These are phyloP conservation scores for Medicago ruthenica DNA, from an alignment of 306 rosid species.

Conservation along the genomic window DNA sequence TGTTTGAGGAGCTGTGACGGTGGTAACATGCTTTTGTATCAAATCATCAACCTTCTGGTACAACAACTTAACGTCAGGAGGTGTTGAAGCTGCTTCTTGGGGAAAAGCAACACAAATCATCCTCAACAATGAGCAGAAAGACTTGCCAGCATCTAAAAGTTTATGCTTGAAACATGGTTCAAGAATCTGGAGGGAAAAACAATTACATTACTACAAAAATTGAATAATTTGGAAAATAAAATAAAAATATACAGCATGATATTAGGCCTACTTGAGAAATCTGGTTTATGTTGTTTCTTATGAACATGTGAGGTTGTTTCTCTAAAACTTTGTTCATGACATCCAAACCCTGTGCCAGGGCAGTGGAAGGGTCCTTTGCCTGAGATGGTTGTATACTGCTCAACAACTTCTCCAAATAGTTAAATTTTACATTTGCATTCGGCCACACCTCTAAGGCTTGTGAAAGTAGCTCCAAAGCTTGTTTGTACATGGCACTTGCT, in stretches of 20 bases:
- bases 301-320: slow-evolving; percentile 97
- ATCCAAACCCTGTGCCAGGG: slow-evolving; percentile 98
- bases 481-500: slow-evolving; percentile 92
- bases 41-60: slow-evolving; percentile 94
- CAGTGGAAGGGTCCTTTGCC: slow-evolving; percentile 96
- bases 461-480: slow-evolving; percentile 93
- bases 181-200: slow-evolving; percentile 72
- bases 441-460: slow-evolving; percentile 99
- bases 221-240: slow-evolving; percentile 26
- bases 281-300: slow-evolving; percentile 89
- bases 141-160: slow-evolving; percentile 91
- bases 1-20: slow-evolving; percentile 75
- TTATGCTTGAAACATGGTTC: slow-evolving; percentile 98
- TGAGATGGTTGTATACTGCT: slow-evolving; percentile 98
- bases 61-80: slow-evolving; percentile 75
- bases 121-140: slow-evolving; percentile 92
- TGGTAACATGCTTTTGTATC: slow-evolving; percentile 79
- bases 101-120: slow-evolving; percentile 97
- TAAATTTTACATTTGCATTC: slow-evolving; percentile 92
- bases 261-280: slow-evolving; percentile 84
- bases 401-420: slow-evolving; percentile 93
- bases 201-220: slow-evolving; percentile 24
- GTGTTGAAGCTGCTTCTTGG: slow-evolving; percentile 78
- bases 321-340: slow-evolving; percentile 98
- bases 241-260: slow-evolving; percentile 5